phyloP scores from a whole-genome alignment of 2,329 filamentous ascomycete species.

The Sporothrix euskadiensis region DNA sequence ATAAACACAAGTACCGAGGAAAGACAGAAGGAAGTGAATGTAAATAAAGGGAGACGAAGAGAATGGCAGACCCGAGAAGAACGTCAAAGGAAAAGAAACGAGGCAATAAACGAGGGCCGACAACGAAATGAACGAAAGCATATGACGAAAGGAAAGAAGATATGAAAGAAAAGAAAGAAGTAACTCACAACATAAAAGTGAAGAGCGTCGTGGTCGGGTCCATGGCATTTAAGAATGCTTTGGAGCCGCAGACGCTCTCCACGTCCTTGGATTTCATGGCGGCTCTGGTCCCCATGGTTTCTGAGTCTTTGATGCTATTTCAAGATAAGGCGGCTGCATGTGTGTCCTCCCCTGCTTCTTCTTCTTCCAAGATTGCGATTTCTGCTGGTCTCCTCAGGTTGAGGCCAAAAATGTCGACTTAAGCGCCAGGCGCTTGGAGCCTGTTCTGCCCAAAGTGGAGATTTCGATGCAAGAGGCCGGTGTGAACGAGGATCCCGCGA shows the following conservation, averaged over 20 bases:
- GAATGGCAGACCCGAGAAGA: not conserved
- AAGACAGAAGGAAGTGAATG: conserved; percentile 30
- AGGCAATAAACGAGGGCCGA: not conserved
- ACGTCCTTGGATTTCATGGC: conserved; percentile 1
- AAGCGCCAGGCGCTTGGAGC: conserved; percentile 18
- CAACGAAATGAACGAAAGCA: not conserved
- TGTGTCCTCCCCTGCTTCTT: not conserved
- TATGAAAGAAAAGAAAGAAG: conserved; percentile 32
- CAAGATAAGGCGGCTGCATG: not conserved
- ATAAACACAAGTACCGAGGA: not conserved
- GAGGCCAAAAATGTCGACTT: conserved; percentile 15
- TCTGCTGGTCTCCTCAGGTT: not conserved
- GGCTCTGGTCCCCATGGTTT: conserved; percentile 27
- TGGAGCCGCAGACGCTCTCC: not conserved
- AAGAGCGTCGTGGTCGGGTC: conserved; percentile 65
- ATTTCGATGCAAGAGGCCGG: conserved; percentile 16
- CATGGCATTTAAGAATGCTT: conserved; percentile 43
- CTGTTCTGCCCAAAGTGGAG: conserved; percentile 14
- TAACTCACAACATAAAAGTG: conserved; percentile 67
- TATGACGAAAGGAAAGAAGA: conserved; percentile 9
- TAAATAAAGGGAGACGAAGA: not conserved
- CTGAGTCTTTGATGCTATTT: not conserved
- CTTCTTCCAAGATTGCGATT: conserved; percentile 1
- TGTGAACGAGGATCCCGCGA: not conserved
- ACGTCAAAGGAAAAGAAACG: conserved; percentile 26